These are phyloP conservation scores for Ophiostoma quercus DNA, from an alignment of 2,329 filamentous ascomycete genomes.

Conservation along the genomic window DNA sequence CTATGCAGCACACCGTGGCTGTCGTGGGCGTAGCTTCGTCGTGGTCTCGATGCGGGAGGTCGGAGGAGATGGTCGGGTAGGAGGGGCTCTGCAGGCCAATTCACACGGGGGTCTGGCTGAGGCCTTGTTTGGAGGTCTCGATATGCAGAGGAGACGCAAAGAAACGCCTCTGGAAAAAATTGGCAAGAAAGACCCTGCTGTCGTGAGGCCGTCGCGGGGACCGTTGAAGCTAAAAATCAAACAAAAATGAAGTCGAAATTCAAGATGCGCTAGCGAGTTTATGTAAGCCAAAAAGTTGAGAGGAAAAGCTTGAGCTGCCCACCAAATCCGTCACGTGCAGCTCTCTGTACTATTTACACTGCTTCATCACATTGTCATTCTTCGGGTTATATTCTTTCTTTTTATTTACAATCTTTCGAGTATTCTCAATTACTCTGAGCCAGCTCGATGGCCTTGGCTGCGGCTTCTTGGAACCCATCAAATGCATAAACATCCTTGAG, in stretches of 20 bases:
- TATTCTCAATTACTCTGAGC: neutral
- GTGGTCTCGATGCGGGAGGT: neutral
- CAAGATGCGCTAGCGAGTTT: slow-evolving; percentile 12
- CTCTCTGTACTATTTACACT: neutral
- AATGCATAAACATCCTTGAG: slow-evolving; percentile 60
- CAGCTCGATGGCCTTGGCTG: slow-evolving; percentile 59
- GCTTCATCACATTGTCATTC: neutral
- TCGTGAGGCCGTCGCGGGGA: slow-evolving; percentile 15
- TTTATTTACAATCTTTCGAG: neutral
- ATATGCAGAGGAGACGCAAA: neutral
- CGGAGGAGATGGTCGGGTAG: neutral
- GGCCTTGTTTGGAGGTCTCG: neutral
- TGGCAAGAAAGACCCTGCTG: neutral
- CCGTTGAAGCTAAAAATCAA: slow-evolving; percentile 7
- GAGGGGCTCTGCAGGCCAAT: neutral
- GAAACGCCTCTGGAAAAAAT: neutral
- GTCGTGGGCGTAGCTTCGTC: slow-evolving; percentile 3
- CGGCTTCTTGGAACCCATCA: slow-evolving; percentile 70
- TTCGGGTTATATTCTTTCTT: neutral
- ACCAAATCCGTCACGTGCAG: neutral
- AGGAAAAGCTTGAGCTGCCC: neutral
- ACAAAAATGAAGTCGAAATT: slow-evolving; percentile 12
- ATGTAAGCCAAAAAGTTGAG: neutral
- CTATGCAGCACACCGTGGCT: slow-evolving; percentile 9
- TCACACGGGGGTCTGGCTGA: neutral